Base-by-base conservation (phyloP, 177 flowering plant species). In the Tripterygium wilfordii region DNA sequence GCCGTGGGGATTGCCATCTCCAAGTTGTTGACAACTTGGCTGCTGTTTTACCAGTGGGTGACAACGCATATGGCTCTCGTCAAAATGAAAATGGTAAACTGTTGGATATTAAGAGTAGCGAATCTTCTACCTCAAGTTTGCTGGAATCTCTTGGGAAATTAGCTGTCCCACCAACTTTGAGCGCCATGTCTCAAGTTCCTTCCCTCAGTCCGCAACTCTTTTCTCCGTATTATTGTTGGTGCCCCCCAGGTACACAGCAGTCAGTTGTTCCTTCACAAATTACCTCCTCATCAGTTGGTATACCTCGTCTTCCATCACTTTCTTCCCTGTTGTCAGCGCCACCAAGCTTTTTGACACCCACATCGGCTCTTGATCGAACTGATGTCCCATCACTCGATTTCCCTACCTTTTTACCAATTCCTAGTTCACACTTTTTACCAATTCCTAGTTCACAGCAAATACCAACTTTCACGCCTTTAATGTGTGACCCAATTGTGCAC, bases 401-500 rank as follows among this genome's bases (percentile, higher is more conserved):
- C 51, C 90, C 96, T 29, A 51, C 78, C 24, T 67, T 80, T 23
- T 52, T 78, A 31, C 75, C 87, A 0, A 56, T 58, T 18, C 60
- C 75, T 14, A 52, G 65, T 48, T 71, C 89, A 10, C 83, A 78
- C 63, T 95, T 81, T 49, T 66, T 92, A 17, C 82, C 89, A 3
- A 68, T 82, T 12, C n/a, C n/a, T 14, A 52, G 65, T 48, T 71
- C 89, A 10, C 83, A 78, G 64, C 96, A 83, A 49, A 68, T 92
- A 17, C 82, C 89, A 3, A 68, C 83, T 12, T 92, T 92, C 53
- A 86, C 88, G 1, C 89, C 98, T n/a, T 58, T 89, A 22, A 73
- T 86, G 55, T 82, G 91, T 48, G 98, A 92, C 44, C 77, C 98
- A 2, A 92, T 92, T 49, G 95, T 92, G 37, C 98, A 92, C 61